Percentiles rank a stretch among this genome's conserved stretches.
Evolutionary conservation across 2,329 filamentous ascomycete genomes (phyloP).

Genomic region (Fusarium tjaetaba): DNA sequence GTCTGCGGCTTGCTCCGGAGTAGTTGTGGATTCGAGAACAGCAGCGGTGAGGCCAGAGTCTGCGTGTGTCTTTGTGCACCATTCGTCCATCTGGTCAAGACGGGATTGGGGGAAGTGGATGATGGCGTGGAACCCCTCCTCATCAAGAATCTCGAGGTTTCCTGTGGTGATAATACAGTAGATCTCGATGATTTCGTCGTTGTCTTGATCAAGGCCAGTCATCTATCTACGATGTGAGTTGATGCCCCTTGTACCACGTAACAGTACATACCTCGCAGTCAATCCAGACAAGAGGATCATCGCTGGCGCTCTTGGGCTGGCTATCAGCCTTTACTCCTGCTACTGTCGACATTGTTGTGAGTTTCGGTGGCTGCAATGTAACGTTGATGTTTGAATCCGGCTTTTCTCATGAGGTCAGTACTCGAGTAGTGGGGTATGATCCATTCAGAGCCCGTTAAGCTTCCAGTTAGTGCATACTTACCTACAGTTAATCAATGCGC

Average conservation of each 20-base stretch:
- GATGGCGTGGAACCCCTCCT: constrained; percentile 80
- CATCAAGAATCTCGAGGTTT: constrained; percentile 79
- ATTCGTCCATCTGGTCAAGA: constrained; percentile 84
- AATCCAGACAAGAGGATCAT: constrained; percentile 83
- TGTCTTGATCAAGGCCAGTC: constrained; percentile 77
- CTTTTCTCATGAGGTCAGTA: constrained; percentile 22
- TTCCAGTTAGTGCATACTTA: background rate
- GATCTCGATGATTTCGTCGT: constrained; percentile 88
- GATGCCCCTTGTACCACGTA: constrained; percentile 10
- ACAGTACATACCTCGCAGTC: constrained; percentile 64
- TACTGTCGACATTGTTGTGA: constrained; percentile 22
- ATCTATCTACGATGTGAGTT: constrained; percentile 67
- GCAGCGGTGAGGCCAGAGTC: constrained; percentile 82
- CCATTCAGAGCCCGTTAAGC: constrained; percentile 14
- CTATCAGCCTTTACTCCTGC: constrained; percentile 24
- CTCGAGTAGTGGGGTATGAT: constrained; percentile 22
- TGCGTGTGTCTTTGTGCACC: constrained; percentile 86
- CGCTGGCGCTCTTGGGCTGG: constrained; percentile 43
- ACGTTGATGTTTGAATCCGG: constrained; percentile 10
- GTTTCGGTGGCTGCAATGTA: constrained; percentile 22
- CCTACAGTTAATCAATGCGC: constrained; percentile 22
- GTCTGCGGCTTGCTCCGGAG: constrained; percentile 75
- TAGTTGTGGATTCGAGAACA: constrained; percentile 77
- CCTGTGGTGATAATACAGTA: constrained; percentile 91
- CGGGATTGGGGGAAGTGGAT: constrained; percentile 77